A percentile compares a stretch with the other conserved stretches of the same genome.
These are phyloP conservation scores for Coelastrella sp. DNA, from an alignment of 139 green algal species.

Conservation along the genomic window DNA sequence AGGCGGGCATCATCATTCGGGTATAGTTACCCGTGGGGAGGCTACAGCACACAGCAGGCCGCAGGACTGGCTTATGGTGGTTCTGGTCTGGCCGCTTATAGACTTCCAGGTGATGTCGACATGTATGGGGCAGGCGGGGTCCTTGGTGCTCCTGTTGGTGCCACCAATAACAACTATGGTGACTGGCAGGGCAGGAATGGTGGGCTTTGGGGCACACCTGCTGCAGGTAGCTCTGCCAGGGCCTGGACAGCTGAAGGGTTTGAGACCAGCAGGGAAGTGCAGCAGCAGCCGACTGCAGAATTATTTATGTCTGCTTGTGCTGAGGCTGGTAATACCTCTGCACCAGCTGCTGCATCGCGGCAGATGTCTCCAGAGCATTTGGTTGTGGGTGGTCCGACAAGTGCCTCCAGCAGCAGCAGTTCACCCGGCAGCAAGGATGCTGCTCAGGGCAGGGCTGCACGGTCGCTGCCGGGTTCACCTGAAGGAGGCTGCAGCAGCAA, in stretches of 20 bases:
- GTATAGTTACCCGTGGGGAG: not conserved
- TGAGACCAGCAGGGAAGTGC: not conserved
- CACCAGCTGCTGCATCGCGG: not conserved
- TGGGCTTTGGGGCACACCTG: not conserved
- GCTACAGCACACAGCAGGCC: not conserved
- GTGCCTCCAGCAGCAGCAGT: not conserved
- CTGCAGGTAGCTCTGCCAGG: not conserved
- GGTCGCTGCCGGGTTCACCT: not conserved
- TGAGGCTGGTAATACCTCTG: not conserved
- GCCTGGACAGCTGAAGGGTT: not conserved
- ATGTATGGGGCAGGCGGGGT: not conserved
- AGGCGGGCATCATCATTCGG: not conserved
- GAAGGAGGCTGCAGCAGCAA: not conserved
- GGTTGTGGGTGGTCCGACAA: not conserved
- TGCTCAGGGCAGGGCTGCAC: not conserved
- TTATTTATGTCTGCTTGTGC: not conserved
- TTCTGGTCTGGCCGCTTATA: not conserved
- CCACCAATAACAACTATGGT: not conserved
- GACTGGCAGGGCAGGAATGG: not conserved
- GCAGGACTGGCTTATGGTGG: not conserved
- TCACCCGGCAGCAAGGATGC: not conserved
- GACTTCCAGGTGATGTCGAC: not conserved
- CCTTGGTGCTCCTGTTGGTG: not conserved
- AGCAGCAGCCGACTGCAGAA: constrained; percentile 9
- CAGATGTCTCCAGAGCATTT: not conserved